phyloP scores from a whole-genome alignment of 2,329 filamentous ascomycete species.

The Claviceps fusiformis region DNA sequence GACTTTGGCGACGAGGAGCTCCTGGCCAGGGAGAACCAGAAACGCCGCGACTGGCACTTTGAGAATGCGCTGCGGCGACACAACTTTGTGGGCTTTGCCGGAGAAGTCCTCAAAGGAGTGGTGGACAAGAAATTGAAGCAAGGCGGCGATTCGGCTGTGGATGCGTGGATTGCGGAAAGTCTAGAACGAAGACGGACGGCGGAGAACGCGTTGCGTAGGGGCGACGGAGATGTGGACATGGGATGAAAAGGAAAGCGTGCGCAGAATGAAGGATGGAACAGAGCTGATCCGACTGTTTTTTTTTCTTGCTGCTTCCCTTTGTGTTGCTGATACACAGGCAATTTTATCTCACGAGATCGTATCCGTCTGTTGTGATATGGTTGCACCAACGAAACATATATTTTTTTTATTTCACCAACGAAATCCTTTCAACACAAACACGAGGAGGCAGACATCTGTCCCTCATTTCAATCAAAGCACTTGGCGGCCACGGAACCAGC shows the following conservation, averaged over 20 bases:
- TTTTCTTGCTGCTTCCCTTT: neutral
- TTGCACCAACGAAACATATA: neutral
- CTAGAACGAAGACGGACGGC: constrained; percentile 38
- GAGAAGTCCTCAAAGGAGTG: constrained; percentile 78
- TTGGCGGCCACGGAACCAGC: neutral
- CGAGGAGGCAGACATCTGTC: neutral
- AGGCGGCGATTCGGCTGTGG: constrained; percentile 50
- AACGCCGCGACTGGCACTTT: constrained; percentile 79
- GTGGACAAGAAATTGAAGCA: constrained; percentile 58
- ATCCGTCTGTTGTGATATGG: neutral
- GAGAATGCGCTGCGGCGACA: constrained; percentile 86
- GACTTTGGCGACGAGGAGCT: constrained; percentile 74
- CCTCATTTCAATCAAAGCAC: neutral
- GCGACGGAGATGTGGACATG: constrained; percentile 30
- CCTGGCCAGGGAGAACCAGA: constrained; percentile 66
- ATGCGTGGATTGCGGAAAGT: constrained; percentile 58
- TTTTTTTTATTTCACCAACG: neutral
- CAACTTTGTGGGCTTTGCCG: constrained; percentile 94
- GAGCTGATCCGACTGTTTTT: neutral
- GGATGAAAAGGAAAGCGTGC: constrained; percentile 4
- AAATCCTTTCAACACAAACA: neutral
- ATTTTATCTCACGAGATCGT: neutral
- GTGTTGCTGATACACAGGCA: neutral
- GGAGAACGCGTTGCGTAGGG: constrained; percentile 21
- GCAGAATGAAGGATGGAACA: neutral